Base-by-base conservation (phyloP, 257 asterid genomes). In the Forsythia viridissima region DNA sequence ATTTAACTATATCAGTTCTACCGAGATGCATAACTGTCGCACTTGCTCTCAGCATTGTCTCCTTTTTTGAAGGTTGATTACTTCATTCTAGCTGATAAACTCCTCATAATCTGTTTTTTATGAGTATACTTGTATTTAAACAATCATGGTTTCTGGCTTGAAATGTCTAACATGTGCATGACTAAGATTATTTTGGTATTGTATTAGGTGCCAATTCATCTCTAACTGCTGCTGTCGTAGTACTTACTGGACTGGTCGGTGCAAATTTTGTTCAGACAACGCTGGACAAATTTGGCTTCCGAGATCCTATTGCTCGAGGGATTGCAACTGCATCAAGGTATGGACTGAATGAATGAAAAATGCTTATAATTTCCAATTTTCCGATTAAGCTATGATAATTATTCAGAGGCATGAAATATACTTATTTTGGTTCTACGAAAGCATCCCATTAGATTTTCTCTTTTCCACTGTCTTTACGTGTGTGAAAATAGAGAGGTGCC, bases 21-120 rank as follows among this genome's bases (percentile, higher is more conserved):
- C 99, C 99, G n/a, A 91, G 99, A 92, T 95, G 99, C 91, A 91
- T 95, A 57, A 95, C 99, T n/a, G 98, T 95, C 9, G 99, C 99
- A 38, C 91, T 95, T 63, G 99, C 98, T 69, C 98, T 95, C 84
- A 93, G 99, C 94, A 95, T 95, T 74, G 94, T 92, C 5, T 88
- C 97, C 51, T 90, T 93, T 92, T 95, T 95, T 63, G 98, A 95
- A 85, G 99, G 99, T 93, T 65, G 57, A 76, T 34, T 79, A 59
- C 67, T 59, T 20, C 3, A 39, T 30, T 67, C 20, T 37, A 13
- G 8, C 37, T 59, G 34, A 63, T 34, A 59, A 57, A 21, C 16
- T 24, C 39, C 0, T 63, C 36, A 24, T 52, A 63, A 21, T 63
- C 70, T 63, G 70, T 63, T 63, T 63, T 21, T 20, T 8, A 57